phyloP scores from a whole-genome alignment of 768 basidiomycete species.

The Ramaria rubella region DNA sequence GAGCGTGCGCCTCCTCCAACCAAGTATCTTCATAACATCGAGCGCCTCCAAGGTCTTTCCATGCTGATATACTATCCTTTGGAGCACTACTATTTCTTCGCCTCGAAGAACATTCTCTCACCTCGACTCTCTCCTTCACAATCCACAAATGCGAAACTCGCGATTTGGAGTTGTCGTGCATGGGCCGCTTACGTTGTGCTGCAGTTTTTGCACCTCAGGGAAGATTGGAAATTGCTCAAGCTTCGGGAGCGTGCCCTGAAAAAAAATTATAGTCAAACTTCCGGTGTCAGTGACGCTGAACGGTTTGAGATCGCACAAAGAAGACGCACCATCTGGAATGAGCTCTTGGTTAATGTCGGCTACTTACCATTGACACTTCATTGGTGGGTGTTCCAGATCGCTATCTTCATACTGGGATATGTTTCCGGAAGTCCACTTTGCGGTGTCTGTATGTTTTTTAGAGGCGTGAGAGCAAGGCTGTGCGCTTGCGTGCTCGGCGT shows the following conservation, averaged over 20 bases:
- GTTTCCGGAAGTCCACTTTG: not conserved
- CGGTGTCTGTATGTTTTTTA: not conserved
- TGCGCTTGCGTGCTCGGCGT: not conserved
- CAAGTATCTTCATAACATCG: slow-evolving; percentile 62
- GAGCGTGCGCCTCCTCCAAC: slow-evolving; percentile 70
- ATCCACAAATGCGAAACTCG: slow-evolving; percentile 32
- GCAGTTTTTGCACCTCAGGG: slow-evolving; percentile 65
- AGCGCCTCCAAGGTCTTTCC: slow-evolving; percentile 67
- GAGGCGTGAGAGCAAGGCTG: not conserved
- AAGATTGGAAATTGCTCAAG: slow-evolving; percentile 56
- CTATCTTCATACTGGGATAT: not conserved
- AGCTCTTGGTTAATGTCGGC: slow-evolving; percentile 62
- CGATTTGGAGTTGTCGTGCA: slow-evolving; percentile 70
- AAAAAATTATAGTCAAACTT: slow-evolving; percentile 40
- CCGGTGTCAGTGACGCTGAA: slow-evolving; percentile 43
- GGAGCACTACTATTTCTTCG: slow-evolving; percentile 67
- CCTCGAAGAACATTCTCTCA: slow-evolving; percentile 51
- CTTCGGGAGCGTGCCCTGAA: slow-evolving; percentile 45
- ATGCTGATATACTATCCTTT: slow-evolving; percentile 79
- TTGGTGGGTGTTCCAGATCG: slow-evolving; percentile 45
- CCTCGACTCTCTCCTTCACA: slow-evolving; percentile 40
- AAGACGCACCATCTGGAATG: slow-evolving; percentile 66
- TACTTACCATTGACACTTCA: slow-evolving; percentile 82
- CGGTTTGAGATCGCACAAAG: slow-evolving; percentile 49
- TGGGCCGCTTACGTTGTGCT: slow-evolving; percentile 78